A percentile compares a stretch with the other conserved stretches of the same genome.
Evolutionary conservation across 306 rosid genomes (phyloP).

Genomic region (Lathyrus aphaca): DNA sequence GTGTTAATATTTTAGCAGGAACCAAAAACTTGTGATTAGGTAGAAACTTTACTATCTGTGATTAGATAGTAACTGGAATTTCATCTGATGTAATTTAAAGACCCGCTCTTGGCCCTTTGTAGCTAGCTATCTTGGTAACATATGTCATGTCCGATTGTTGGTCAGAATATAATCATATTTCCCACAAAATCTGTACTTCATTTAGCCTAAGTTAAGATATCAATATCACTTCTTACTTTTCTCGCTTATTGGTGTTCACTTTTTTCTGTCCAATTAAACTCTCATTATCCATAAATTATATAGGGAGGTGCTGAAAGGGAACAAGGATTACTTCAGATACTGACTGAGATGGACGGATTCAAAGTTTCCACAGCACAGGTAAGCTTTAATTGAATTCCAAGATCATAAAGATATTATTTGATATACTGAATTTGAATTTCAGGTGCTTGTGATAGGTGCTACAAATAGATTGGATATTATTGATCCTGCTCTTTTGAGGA

Average conservation of each 20-base stretch:
- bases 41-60: slow-evolving; percentile 4
- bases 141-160: slow-evolving; percentile 13
- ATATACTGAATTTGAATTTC: slow-evolving; percentile 50
- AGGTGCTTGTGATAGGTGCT: slow-evolving; percentile 98
- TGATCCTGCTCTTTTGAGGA: slow-evolving; percentile 94
- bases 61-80: slow-evolving; percentile 22
- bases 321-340: slow-evolving; percentile 94
- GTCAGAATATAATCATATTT: slow-evolving; percentile 21
- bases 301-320: slow-evolving; percentile 99
- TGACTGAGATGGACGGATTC: slow-evolving; percentile 98
- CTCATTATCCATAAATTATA: slow-evolving; percentile 37
- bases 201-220: slow-evolving; percentile 15
- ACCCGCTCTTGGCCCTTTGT: slow-evolving; percentile 17
- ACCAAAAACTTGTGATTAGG: background rate
- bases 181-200: slow-evolving; percentile 12
- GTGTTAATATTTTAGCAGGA: slow-evolving; percentile 4
- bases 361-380: slow-evolving; percentile 93
- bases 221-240: background rate
- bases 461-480: slow-evolving; percentile 97
- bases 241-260: slow-evolving; percentile 9
- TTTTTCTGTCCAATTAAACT: slow-evolving; percentile 34
- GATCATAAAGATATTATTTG: slow-evolving; percentile 39
- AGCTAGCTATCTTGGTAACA: slow-evolving; percentile 33
- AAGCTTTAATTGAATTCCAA: slow-evolving; percentile 33
- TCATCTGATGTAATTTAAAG: slow-evolving; percentile 20